Evolutionary conservation across 2,329 filamentous ascomycete genomes (phyloP).

Genomic region (Diplocarpon rosae): DNA sequence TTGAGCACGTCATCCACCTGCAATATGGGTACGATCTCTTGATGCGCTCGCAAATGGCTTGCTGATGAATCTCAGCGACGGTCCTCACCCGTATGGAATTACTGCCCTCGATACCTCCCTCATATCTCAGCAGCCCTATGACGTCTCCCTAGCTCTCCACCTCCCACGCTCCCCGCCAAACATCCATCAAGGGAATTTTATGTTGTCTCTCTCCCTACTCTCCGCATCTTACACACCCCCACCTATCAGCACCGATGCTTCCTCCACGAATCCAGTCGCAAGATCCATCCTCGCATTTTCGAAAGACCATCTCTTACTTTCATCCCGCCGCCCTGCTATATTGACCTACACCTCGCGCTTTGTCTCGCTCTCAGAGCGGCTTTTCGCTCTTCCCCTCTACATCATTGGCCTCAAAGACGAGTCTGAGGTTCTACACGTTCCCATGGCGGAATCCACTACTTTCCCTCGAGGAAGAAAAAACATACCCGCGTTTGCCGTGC

Average conservation of each 20-base stretch:
- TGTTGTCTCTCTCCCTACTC: constrained; percentile 70
- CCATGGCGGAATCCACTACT: constrained; percentile 61
- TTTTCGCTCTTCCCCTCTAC: constrained; percentile 58
- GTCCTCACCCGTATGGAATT: constrained; percentile 26
- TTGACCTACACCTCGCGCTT: constrained; percentile 66
- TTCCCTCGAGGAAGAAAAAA: constrained; percentile 38
- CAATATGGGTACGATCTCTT: constrained; percentile 43
- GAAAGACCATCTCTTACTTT: constrained; percentile 39
- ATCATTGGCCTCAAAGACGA: constrained; percentile 55
- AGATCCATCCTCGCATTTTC: constrained; percentile 3
- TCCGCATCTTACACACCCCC: constrained; percentile 31
- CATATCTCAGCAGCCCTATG: constrained; percentile 68
- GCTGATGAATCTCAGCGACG: constrained; percentile 27
- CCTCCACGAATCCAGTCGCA: constrained; percentile 5
- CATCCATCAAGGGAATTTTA: constrained; percentile 77
- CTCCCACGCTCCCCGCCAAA: constrained; percentile 74
- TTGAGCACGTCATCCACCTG: constrained; percentile 51
- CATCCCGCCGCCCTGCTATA: constrained; percentile 63
- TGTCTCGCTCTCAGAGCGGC: constrained; percentile 52
- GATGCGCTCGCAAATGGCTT: not conserved
- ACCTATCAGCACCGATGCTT: constrained; percentile 13
- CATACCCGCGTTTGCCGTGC: constrained; percentile 40
- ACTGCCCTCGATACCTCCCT: constrained; percentile 35
- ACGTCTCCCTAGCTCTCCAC: constrained; percentile 63
- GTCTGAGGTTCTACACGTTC: constrained; percentile 50